Evolutionary conservation across 306 rosid genomes (phyloP), one percentile per base, ranked within the genome.

Genomic region (Lablab purpureus): DNA sequence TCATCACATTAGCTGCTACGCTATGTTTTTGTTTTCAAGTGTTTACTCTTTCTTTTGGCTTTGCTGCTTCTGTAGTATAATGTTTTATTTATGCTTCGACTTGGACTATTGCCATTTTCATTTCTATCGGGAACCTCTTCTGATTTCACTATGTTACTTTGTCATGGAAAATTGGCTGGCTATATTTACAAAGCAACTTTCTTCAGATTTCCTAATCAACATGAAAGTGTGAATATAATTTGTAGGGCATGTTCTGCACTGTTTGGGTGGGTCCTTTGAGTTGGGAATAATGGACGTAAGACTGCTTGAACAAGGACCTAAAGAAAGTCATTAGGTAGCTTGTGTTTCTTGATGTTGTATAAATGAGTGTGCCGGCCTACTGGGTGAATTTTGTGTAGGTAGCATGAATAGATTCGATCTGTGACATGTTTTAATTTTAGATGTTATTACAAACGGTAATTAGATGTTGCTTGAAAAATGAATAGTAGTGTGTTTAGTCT

Each of bases 131-230:
- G n/a, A 54, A 28, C 43, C 13, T 49, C 12, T 41, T 12, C 23
- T 17, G 34, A 28, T 80, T 49, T 72, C 55, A 49, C 2, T 49
- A 17, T 34, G 34, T 36, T 32, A 19, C 30, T 27, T 40, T 63
- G 73, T 12, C 59, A 19, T 52, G 71, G 56, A 59, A 41, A 59
- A 59, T 7, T 37, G 70, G 65, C 46, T 77, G 46, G 47, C 8
- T 49, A 49, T 18, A 49, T 56, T 67, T 18, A 67, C 25, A 30
- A 15, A 23, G 15, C 51, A 60, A 25, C 27, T 49, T 58, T 67
- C 18, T 13, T 27, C 11, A n/a, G 15, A 21, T 67, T 45, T 56
- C 8, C 23, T 2, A 67, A 23, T 68, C 23, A 68, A 28, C 47
- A 37, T 25, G 73, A 60, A 47, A 68, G 7, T 47, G 19, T 36